Conservation (phyloP, 352 stramenopile species). For the Phytophthora quininea region DNA sequence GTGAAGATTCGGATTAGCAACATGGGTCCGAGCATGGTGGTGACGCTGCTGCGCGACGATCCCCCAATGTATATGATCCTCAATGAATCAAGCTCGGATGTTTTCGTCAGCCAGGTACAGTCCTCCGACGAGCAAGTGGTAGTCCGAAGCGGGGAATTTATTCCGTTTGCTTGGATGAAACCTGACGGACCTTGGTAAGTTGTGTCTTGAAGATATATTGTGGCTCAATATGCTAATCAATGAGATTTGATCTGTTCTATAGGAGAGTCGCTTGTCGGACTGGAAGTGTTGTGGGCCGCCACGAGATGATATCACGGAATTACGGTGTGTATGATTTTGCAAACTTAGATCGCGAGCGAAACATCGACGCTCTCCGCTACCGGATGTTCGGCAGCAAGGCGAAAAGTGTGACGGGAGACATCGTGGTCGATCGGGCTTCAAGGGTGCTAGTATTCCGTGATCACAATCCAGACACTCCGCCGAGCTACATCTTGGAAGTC, state of each 20-base stretch:
- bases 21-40: slow-evolving; percentile 79
- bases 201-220: not conserved
- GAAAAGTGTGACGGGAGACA: slow-evolving; percentile 71
- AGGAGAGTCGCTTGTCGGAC: slow-evolving; percentile 78
- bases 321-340: slow-evolving; percentile 87
- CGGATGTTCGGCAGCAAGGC: slow-evolving; percentile 75
- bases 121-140: slow-evolving; percentile 67
- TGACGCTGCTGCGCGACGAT: slow-evolving; percentile 78
- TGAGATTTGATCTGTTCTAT: slow-evolving; percentile 11
- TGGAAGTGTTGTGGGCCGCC: slow-evolving; percentile 48
- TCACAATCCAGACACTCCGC: slow-evolving; percentile 52
- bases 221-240: not conserved
- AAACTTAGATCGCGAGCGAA: slow-evolving; percentile 79
- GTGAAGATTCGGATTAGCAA: slow-evolving; percentile 80
- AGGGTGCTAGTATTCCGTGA: slow-evolving; percentile 84
- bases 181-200: slow-evolving; percentile 75
- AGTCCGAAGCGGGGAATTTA: slow-evolving; percentile 73
- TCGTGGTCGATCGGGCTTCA: slow-evolving; percentile 79
- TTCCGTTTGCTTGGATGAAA: slow-evolving; percentile 83
- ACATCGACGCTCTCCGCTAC: slow-evolving; percentile 73
- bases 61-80: slow-evolving; percentile 87
- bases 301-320: slow-evolving; percentile 58
- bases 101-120: slow-evolving; percentile 76
- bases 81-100: slow-evolving; percentile 79
- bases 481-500: slow-evolving; percentile 82